These are phyloP conservation scores for Aspergillus chevalieri DNA, from an alignment of 2,329 filamentous ascomycete genomes.

Conservation along the genomic window DNA sequence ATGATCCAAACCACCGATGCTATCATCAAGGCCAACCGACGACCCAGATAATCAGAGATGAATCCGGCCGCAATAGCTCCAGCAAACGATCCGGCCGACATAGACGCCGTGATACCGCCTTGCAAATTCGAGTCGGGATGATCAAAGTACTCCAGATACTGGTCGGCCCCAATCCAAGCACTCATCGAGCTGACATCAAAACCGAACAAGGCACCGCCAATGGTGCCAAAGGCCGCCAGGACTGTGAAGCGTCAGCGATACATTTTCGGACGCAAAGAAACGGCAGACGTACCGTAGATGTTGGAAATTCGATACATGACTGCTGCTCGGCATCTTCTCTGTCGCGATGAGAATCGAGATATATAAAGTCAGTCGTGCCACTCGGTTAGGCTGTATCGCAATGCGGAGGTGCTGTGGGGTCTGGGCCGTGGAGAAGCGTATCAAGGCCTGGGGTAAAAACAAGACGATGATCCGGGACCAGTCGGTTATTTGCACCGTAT, in stretches of 20 bases:
- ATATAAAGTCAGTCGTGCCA: background rate
- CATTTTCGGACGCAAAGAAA: background rate
- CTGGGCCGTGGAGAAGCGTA: background rate
- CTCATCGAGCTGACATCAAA: slow-evolving; percentile 49
- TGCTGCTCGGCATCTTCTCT: background rate
- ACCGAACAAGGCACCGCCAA: slow-evolving; percentile 53
- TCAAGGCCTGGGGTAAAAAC: background rate
- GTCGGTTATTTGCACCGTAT: background rate
- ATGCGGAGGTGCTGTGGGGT: background rate
- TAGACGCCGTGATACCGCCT: slow-evolving; percentile 57
- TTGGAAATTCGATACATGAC: slow-evolving; percentile 39
- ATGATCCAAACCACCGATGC: slow-evolving; percentile 29
- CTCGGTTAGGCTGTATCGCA: background rate
- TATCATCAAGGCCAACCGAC: slow-evolving; percentile 37
- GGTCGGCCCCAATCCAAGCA: slow-evolving; percentile 45
- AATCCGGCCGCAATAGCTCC: slow-evolving; percentile 47
- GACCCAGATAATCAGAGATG: slow-evolving; percentile 31
- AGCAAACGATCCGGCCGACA: slow-evolving; percentile 65
- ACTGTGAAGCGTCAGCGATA: slow-evolving; percentile 10
- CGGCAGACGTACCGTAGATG: slow-evolving; percentile 33
- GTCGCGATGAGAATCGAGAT: background rate
- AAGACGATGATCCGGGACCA: background rate
- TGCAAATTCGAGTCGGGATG: slow-evolving; percentile 35
- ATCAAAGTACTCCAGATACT: slow-evolving; percentile 53
- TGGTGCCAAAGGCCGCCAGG: slow-evolving; percentile 52